Conservation (phyloP, 352 stramenopile species). For the Pythium dissotocum region DNA sequence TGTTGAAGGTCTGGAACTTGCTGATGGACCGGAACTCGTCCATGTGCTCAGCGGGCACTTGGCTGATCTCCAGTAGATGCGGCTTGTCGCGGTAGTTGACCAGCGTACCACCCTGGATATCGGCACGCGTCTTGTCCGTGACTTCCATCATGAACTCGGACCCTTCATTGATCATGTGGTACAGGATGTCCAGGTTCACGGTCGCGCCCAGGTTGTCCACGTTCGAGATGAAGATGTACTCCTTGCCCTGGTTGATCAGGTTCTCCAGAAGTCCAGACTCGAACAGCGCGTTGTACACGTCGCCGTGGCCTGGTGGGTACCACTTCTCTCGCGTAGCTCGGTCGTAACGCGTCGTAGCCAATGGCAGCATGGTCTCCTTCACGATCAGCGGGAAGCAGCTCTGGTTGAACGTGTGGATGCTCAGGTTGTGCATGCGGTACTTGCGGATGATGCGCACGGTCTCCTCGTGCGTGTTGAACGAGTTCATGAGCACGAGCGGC, state of each 20-base stretch:
- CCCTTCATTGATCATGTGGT: slow-evolving; percentile 97
- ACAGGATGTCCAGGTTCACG: slow-evolving; percentile 97
- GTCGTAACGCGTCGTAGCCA: slow-evolving; percentile 89
- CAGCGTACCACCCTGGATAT: slow-evolving; percentile 90
- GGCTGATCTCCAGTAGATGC: slow-evolving; percentile 97
- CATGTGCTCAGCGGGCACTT: slow-evolving; percentile 96
- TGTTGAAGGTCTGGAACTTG: slow-evolving; percentile 99
- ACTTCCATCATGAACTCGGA: slow-evolving; percentile 99
- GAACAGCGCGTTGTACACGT: slow-evolving; percentile 98
- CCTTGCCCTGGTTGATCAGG: slow-evolving; percentile 95
- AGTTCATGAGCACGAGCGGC: slow-evolving; percentile 99
- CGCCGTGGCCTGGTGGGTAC: slow-evolving; percentile 98
- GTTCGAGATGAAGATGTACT: slow-evolving; percentile 99
- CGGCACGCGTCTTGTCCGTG: slow-evolving; percentile 92
- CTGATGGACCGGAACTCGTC: slow-evolving; percentile 92
- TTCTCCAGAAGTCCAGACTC: slow-evolving; percentile 96
- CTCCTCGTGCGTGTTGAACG: slow-evolving; percentile 98
- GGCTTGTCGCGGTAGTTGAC: slow-evolving; percentile 92
- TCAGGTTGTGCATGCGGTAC: slow-evolving; percentile 96
- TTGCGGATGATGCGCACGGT: slow-evolving; percentile 97
- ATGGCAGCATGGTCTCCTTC: slow-evolving; percentile 88
- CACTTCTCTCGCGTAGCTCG: slow-evolving; percentile 76
- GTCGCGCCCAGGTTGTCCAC: slow-evolving; percentile 99
- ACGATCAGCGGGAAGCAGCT: slow-evolving; percentile 92
- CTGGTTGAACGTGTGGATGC: slow-evolving; percentile 95